Percentiles rank a stretch among this genome's conserved stretches.
Evolutionary conservation across 129 eudicot genomes (phyloP).

Genomic region (Chrysanthemum makinoi): DNA sequence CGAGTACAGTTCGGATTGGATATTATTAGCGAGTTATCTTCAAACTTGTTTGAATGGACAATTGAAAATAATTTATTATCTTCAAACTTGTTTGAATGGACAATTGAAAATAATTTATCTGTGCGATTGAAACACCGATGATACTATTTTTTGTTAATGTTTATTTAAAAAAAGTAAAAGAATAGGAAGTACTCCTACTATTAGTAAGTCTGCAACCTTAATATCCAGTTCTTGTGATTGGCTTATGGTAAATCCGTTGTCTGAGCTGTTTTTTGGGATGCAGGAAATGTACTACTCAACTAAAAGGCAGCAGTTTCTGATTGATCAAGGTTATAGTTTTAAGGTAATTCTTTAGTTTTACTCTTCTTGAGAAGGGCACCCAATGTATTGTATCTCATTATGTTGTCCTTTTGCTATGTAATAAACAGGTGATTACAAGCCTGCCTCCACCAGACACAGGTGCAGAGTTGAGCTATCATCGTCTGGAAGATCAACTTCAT

Average conservation of each 20-base stretch:
- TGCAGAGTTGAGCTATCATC: conserved; percentile 59
- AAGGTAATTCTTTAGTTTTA: conserved; percentile 47
- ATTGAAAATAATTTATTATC: not conserved
- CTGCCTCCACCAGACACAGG: conserved; percentile 77
- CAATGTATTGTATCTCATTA: not conserved
- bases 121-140: not conserved
- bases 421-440: conserved; percentile 67
- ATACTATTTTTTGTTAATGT: no score
- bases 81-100: no score
- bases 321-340: conserved; percentile 97
- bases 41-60: no score
- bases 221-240: conserved; percentile 1
- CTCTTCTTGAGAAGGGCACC: not conserved
- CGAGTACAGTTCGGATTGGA: not conserved
- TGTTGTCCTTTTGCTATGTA: not conserved
- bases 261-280: conserved; percentile 24
- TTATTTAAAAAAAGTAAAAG: no score
- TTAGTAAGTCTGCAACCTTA: not conserved
- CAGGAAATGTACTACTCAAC: conserved; percentile 99
- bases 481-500: conserved; percentile 55
- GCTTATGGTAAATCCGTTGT: not conserved
- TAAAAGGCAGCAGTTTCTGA: conserved; percentile 92
- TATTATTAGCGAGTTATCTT: no score
- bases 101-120: not conserved
- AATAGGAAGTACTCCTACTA: no score